These are phyloP conservation scores for Ophiostoma tasmaniense DNA, from an alignment of 2,329 filamentous ascomycete species.

Conservation along the genomic window DNA sequence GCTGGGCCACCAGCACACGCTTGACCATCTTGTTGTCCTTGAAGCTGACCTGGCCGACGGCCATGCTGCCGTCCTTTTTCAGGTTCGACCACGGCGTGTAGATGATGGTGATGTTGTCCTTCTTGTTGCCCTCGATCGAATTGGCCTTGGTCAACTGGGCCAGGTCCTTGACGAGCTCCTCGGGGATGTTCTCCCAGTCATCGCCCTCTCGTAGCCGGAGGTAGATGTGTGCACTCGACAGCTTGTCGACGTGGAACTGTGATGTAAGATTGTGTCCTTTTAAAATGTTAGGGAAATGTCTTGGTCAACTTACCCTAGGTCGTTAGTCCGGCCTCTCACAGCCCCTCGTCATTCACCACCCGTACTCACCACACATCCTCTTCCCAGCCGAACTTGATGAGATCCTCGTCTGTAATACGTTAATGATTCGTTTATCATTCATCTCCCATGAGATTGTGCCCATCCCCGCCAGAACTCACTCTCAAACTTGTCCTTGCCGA, in stretches of 20 bases:
- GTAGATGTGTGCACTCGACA: conserved; percentile 95
- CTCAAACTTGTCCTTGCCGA: conserved; percentile 98
- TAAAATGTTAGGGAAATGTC: too few species aligned
- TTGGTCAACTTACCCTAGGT: neutral
- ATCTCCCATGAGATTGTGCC: neutral
- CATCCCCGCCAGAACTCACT: conserved; percentile 47
- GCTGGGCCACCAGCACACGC: conserved; percentile 66
- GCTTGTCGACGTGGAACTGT: conserved; percentile 94
- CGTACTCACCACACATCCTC: conserved; percentile 78
- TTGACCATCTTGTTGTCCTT: conserved; percentile 82
- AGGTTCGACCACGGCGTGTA: conserved; percentile 96
- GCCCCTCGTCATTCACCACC: conserved; percentile 19
- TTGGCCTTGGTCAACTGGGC: conserved; percentile 98
- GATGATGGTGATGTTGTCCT: conserved; percentile 92
- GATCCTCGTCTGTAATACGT: conserved; percentile 67
- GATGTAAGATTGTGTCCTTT: neutral
- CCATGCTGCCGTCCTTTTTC: conserved; percentile 93
- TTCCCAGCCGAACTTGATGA: conserved; percentile 91
- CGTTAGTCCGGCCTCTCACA: neutral
- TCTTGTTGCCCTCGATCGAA: conserved; percentile 98
- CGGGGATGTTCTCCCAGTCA: conserved; percentile 73
- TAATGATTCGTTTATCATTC: neutral
- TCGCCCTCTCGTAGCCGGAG: conserved; percentile 72
- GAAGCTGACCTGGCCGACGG: conserved; percentile 87
- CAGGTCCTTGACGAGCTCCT: conserved; percentile 70